Base-by-base conservation (phyloP, 768 basidiomycete species). In the Mrakia blollopis region DNA sequence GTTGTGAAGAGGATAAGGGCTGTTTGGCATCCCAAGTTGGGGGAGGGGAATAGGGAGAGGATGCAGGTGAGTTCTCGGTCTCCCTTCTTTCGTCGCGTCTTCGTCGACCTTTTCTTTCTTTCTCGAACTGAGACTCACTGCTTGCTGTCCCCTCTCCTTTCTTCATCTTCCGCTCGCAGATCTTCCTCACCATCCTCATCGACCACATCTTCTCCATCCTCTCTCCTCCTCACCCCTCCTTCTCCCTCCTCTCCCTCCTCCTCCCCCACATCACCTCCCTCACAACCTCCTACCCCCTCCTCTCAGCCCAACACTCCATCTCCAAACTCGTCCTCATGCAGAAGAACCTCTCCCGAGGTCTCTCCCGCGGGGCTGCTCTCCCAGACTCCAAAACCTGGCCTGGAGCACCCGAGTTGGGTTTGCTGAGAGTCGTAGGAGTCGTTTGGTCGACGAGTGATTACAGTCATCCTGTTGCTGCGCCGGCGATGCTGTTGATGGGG, bases 401-500 rank as follows among this genome's bases (percentile, higher is more conserved):
- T 9, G 91, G 91, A 39, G 83, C 89, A 5, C 85, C 93, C 7
- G 97, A 99, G 83, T 86, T 99, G 28, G 86, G 88, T 0, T 85
- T 99, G 3, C 85, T 98, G 41, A 89, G 94, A 32, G 83, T 94
- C 54, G 87, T 93, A 71, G 94, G 94, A 5, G 85, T 86, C 21
- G 85, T 92, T 50, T 99, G 95, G 95, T 91, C 94, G 4, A 94
- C 94, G 3, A 96, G 93, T 82, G 97, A 99, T 84, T 87, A 96
- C 84, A 91, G 90, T 72, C 95, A 99, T 83, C 88, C 90, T 0
- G 94, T 98, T 65, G 86, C 93, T 28, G 91, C 92, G 0, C 93
- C 94, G 0, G 88, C 94, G 0, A 88, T 93, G 70, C 84, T 98
- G 25, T 87, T 98, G 74, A 92, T 97, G 86, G 93, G 92, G 0